These are phyloP conservation scores for Volvox africanus DNA, from an alignment of 139 green algal species.

Conservation along the genomic window DNA sequence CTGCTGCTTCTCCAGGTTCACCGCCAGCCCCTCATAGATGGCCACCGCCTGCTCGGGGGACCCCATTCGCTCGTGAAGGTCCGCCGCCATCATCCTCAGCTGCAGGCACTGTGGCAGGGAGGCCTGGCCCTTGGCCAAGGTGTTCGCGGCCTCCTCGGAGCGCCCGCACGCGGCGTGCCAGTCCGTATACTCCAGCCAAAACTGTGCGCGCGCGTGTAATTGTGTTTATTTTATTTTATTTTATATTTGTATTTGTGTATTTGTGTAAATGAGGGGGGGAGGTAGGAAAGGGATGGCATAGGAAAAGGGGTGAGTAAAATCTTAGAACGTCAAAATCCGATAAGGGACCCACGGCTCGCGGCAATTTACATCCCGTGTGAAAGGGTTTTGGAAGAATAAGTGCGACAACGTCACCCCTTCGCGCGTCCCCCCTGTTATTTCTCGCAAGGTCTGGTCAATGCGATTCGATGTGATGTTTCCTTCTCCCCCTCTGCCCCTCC, in stretches of 20 bases:
- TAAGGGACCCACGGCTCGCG: no score
- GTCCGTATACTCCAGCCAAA: slow-evolving; percentile 69
- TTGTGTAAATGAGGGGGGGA: not conserved
- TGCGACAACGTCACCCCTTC: no score
- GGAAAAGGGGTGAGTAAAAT: not conserved
- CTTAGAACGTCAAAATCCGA: no score
- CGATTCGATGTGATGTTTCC: no score
- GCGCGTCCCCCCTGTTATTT: no score
- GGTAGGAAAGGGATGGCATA: not conserved
- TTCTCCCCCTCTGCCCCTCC: not conserved
- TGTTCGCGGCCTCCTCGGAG: slow-evolving; percentile 5
- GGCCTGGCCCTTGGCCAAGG: slow-evolving; percentile 29
- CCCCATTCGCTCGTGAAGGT: slow-evolving; percentile 38
- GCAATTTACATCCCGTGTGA: no score
- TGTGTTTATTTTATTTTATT: no score
- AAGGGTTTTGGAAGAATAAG: no score
- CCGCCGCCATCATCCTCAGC: slow-evolving; percentile 31
- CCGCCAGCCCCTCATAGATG: slow-evolving; percentile 55
- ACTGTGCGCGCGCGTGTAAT: not conserved
- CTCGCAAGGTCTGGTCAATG: no score
- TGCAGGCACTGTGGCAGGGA: slow-evolving; percentile 34
- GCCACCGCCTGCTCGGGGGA: slow-evolving; percentile 39
- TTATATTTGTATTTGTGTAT: no score
- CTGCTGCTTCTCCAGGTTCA: slow-evolving; percentile 64
- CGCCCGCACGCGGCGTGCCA: slow-evolving; percentile 55